Evolutionary conservation across 495 filamentous ascomycete genomes (phyloP).

Genomic region (Neurospora sp.): DNA sequence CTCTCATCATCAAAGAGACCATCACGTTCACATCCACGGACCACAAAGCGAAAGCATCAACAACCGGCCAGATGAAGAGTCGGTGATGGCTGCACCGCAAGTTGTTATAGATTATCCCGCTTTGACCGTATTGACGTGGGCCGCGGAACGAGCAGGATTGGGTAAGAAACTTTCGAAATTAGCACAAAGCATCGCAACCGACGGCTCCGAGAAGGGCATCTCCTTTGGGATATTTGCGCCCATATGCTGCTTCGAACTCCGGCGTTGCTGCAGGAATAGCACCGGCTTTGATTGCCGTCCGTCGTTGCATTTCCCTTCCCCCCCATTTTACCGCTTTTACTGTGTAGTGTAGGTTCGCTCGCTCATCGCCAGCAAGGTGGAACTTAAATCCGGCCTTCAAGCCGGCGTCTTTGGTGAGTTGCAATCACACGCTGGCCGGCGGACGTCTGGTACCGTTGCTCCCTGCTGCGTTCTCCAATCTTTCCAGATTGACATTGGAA

Average conservation of each 20-base stretch:
- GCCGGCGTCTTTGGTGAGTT: not conserved
- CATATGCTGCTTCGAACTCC: not conserved
- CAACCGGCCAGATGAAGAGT: not conserved
- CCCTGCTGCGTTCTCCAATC: not conserved
- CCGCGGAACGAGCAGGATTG: not conserved
- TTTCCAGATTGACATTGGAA: not conserved
- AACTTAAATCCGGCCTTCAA: not conserved
- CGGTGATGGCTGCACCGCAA: not conserved
- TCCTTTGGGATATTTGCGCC: not conserved
- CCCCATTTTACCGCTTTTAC: not conserved
- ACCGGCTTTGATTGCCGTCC: not conserved
- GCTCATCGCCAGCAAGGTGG: not conserved
- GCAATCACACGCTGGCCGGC: not conserved
- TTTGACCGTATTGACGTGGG: not conserved
- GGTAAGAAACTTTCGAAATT: not conserved
- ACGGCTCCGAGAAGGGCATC: not conserved
- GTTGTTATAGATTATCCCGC: not conserved
- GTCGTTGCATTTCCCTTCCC: not conserved
- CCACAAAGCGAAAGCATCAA: not conserved
- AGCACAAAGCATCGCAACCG: not conserved
- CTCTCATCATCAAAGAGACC: not conserved
- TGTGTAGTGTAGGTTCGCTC: not conserved
- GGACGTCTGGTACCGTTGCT: not conserved
- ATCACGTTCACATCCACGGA: not conserved
- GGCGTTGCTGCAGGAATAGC: not conserved